Base-by-base conservation (phyloP, 306 rosid species). In the Ormosia emarginata region DNA sequence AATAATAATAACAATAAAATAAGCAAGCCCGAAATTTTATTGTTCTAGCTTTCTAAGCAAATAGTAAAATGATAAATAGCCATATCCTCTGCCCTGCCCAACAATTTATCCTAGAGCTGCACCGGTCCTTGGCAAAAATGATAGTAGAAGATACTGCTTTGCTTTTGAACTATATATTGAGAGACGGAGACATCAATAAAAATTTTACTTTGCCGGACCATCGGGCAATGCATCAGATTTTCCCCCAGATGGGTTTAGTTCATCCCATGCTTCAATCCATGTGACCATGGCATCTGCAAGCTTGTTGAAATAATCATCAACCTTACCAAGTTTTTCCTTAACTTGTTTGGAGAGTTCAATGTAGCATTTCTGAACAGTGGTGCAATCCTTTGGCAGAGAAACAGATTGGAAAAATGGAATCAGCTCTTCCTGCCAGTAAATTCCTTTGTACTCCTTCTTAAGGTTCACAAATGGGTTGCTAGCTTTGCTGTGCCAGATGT, bases 211-310 rank as follows among this genome's bases (percentile, higher is more conserved):
- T 3, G 87, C 73, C 6, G 87, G 71, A 79, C 80, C 86, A 24
- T 76, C 66, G 37, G 79, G 55, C 50, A 84, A 12, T 6, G 77
- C 85, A 58, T 8, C 74, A 77, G 79, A 8, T 80, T 79, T 75
- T 14, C 49, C 88, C 15, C 81, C 91, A 36, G 85, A 71, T 9
- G 88, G 84, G 87, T 92, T 92, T 56, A 90, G 89, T 66, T 92
- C 97, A 36, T 90, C 91, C 97, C 97, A 92, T 2, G 97, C 97
- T 81, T 90, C 92, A 44, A 90, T 88, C 97, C 97, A 92, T 17
- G 89, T 90, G 75, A 88, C 83, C 97, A 92, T 92, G 72, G 92
- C 91, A 80, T 90, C 97, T 1, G 94, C 89, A 55, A 92, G 92
- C 83, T 87, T 88, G 86, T 18, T 41, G 80, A 92, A 92, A 81